These are phyloP conservation scores for Dactylellina haptotyla DNA, from an alignment of 2,329 filamentous ascomycete species.

Conservation along the genomic window DNA sequence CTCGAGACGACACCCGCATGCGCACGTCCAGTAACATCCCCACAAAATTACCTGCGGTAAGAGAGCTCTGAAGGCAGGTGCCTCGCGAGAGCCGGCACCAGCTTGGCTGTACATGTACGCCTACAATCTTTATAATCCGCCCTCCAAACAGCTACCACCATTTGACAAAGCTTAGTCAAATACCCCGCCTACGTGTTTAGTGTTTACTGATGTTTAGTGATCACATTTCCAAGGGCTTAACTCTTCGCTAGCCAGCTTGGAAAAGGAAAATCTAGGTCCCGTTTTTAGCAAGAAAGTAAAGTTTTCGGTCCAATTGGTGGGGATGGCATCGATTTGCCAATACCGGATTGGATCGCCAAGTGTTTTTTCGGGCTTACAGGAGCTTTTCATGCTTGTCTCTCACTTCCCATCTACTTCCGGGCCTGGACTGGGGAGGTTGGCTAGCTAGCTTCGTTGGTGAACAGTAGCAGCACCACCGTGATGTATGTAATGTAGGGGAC, in stretches of 20 bases:
- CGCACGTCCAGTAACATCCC: constrained; percentile 20
- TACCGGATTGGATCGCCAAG: background rate
- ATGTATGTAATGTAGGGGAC: background rate
- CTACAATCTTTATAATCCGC: no score
- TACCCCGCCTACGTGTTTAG: constrained; percentile 33
- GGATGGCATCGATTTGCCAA: background rate
- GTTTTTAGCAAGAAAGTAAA: no score
- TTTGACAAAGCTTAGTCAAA: constrained; percentile 34
- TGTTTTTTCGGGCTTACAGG: background rate
- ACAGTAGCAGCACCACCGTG: background rate
- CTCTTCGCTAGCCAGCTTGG: background rate
- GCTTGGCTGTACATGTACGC: no score
- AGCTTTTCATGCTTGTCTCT: background rate
- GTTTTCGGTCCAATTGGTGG: background rate
- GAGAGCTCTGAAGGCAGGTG: background rate
- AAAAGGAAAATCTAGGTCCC: background rate
- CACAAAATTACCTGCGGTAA: constrained; percentile 2
- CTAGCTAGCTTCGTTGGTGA: background rate
- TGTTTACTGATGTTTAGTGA: constrained; percentile 51
- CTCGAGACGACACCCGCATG: constrained; percentile 1
- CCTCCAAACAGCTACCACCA: no score
- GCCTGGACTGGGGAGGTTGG: background rate
- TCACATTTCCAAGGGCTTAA: constrained; percentile 6
- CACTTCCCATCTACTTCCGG: constrained; percentile 14
- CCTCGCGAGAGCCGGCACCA: no score